Percentiles rank a stretch among this genome's conserved stretches.
Conservation (phyloP, 2,329 filamentous ascomycete species). For the Tolypocladium ovalisporum region DNA sequence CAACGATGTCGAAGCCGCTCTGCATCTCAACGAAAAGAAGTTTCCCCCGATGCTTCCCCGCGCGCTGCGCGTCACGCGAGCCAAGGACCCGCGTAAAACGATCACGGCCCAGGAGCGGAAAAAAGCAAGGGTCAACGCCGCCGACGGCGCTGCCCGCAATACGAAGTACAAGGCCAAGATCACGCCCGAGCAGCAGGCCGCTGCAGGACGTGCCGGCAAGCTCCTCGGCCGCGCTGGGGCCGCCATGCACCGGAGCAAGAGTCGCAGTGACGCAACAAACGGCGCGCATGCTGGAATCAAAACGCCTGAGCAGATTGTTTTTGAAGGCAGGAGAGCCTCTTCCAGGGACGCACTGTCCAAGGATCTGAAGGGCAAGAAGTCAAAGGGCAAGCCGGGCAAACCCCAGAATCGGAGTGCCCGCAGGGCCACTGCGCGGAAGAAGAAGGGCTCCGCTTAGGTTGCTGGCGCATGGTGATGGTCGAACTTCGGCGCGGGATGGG, state of each 20-base stretch:
- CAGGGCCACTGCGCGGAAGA: conserved; percentile 34
- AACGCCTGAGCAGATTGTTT: conserved; percentile 62
- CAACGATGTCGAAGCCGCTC: conserved; percentile 82
- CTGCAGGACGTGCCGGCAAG: conserved; percentile 62
- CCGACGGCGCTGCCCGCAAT: conserved; percentile 27
- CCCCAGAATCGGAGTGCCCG: conserved; percentile 26
- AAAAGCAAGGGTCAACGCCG: conserved; percentile 19
- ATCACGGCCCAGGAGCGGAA: conserved; percentile 29
- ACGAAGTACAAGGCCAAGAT: conserved; percentile 58
- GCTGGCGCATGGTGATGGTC: background rate
- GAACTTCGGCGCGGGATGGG: background rate
- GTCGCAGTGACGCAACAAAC: conserved; percentile 9
- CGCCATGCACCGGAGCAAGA: conserved; percentile 28
- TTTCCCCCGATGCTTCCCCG: conserved; percentile 92
- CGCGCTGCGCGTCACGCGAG: conserved; percentile 73
- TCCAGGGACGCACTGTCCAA: conserved; percentile 52
- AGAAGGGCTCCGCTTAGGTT: conserved; percentile 17
- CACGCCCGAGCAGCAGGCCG: conserved; percentile 58
- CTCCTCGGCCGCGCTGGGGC: conserved; percentile 62
- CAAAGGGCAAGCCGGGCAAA: conserved; percentile 29
- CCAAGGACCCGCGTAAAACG: conserved; percentile 61
- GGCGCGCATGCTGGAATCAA: conserved; percentile 26
- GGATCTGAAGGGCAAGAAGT: conserved; percentile 48
- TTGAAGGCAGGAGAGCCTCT: conserved; percentile 69
- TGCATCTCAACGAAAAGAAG: conserved; percentile 81